Evolutionary conservation across 2,329 filamentous ascomycete species (phyloP).

Genomic region (Penicillium sp.): DNA sequence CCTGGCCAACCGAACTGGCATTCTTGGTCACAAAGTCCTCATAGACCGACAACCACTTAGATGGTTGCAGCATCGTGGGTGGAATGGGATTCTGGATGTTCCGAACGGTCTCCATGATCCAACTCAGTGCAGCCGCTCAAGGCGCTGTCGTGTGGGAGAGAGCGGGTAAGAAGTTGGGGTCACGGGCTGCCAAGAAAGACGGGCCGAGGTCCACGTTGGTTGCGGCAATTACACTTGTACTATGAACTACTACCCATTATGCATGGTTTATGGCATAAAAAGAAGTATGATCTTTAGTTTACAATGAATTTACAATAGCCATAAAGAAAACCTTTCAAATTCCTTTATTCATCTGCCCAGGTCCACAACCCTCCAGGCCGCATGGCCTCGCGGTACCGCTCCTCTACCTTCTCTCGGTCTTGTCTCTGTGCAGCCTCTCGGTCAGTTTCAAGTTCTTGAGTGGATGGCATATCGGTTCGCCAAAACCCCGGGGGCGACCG

Average conservation of each 20-base stretch:
- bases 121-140: constrained; percentile 6
- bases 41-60: constrained; percentile 42
- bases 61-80: constrained; percentile 35
- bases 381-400: constrained; percentile 80
- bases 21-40: constrained; percentile 91
- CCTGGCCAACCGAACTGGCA: constrained; percentile 86
- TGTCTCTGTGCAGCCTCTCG: constrained; percentile 63
- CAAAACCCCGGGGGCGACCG: constrained; percentile 84
- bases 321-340: not conserved
- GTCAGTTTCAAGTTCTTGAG: constrained; percentile 73
- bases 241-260: not conserved
- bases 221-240: not conserved
- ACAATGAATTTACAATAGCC: not conserved
- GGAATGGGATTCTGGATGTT: constrained; percentile 30
- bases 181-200: constrained; percentile 28
- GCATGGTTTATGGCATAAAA: not conserved
- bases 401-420: constrained; percentile 65
- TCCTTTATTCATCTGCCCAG: constrained; percentile 71
- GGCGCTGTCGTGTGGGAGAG: constrained; percentile 11
- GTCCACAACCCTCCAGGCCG: constrained; percentile 72
- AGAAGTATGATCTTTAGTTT: not conserved
- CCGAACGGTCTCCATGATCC: constrained; percentile 35
- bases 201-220: constrained; percentile 28
- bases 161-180: constrained; percentile 11
- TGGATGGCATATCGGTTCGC: constrained; percentile 84